phyloP scores from a whole-genome alignment of 768 basidiomycete species.

The Tephrocybe sp. region DNA sequence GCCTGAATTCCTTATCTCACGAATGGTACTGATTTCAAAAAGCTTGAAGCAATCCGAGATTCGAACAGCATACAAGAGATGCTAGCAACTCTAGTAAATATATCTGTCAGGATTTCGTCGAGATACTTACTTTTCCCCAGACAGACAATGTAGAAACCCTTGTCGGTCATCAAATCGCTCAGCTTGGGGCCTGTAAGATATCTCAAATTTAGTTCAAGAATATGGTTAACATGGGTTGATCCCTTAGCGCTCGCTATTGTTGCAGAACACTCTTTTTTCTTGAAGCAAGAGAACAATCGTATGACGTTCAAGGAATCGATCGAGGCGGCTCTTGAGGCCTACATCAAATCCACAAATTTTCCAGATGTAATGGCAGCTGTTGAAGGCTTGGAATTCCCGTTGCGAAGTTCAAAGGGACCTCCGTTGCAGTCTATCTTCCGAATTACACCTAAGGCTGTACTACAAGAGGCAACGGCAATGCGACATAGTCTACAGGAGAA shows the following conservation, averaged over 20 bases:
- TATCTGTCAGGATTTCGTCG: neutral
- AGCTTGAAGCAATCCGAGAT: neutral
- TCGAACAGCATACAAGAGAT: constrained; percentile 3
- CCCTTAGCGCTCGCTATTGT: constrained; percentile 11
- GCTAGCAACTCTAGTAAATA: neutral
- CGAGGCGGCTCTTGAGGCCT: constrained; percentile 6
- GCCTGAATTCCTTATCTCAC: neutral
- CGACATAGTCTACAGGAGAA: neutral
- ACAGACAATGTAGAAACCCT: neutral
- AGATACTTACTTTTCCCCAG: neutral
- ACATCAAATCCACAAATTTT: constrained; percentile 3
- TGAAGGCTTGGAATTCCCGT: neutral
- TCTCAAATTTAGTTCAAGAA: neutral
- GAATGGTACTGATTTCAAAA: neutral
- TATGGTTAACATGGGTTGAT: neutral
- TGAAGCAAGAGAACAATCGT: constrained; percentile 6
- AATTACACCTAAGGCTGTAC: neutral
- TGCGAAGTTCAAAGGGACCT: neutral
- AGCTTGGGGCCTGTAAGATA: constrained; percentile 8
- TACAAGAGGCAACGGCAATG: neutral
- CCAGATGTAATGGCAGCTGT: neutral
- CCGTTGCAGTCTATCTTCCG: neutral
- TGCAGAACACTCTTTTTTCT: constrained; percentile 16
- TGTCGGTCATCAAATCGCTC: constrained; percentile 6
- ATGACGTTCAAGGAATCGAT: constrained; percentile 13